These are phyloP conservation scores for Begonia fuchsioides DNA, from an alignment of 306 rosid genomes.

Conservation along the genomic window DNA sequence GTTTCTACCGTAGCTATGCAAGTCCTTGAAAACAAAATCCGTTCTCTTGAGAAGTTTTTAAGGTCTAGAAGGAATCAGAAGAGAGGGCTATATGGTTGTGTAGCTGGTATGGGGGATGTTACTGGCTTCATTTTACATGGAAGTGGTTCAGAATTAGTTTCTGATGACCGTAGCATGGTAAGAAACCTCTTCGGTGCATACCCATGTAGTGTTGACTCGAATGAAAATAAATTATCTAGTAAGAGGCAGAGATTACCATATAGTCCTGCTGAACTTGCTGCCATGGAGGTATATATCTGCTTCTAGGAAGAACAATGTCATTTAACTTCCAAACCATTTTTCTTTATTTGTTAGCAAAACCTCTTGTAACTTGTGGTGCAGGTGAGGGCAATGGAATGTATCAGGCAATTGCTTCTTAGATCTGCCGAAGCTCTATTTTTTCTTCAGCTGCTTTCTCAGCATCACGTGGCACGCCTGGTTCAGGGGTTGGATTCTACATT, in stretches of 20 bases:
- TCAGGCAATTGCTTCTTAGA: slow-evolving; percentile 86
- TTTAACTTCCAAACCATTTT: background rate
- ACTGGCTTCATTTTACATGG: slow-evolving; percentile 85
- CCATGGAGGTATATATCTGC: slow-evolving; percentile 69
- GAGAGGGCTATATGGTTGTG: slow-evolving; percentile 96
- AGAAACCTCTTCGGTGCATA: slow-evolving; percentile 78
- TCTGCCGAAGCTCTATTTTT: slow-evolving; percentile 83
- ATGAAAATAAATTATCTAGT: slow-evolving; percentile 48
- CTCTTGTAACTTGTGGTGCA: slow-evolving; percentile 12
- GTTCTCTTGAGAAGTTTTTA: slow-evolving; percentile 66
- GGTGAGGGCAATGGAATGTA: slow-evolving; percentile 99
- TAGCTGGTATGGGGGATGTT: slow-evolving; percentile 85
- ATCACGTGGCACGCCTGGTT: slow-evolving; percentile 77
- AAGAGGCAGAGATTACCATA: slow-evolving; percentile 87
- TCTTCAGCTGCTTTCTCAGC: slow-evolving; percentile 96
- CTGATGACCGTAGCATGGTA: slow-evolving; percentile 69
- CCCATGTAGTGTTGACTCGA: slow-evolving; percentile 56
- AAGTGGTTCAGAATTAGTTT: slow-evolving; percentile 59
- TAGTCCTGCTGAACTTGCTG: slow-evolving; percentile 94
- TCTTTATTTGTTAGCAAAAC: too few relatives aligned
- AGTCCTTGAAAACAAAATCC: slow-evolving; percentile 75
- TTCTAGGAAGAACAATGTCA: background rate
- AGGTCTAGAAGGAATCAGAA: slow-evolving; percentile 89
- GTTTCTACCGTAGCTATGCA: slow-evolving; percentile 83
- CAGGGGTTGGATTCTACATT: slow-evolving; percentile 63